Base-by-base conservation (phyloP, 2,329 filamentous ascomycete species). In the Trichoderma cornu-damae region DNA sequence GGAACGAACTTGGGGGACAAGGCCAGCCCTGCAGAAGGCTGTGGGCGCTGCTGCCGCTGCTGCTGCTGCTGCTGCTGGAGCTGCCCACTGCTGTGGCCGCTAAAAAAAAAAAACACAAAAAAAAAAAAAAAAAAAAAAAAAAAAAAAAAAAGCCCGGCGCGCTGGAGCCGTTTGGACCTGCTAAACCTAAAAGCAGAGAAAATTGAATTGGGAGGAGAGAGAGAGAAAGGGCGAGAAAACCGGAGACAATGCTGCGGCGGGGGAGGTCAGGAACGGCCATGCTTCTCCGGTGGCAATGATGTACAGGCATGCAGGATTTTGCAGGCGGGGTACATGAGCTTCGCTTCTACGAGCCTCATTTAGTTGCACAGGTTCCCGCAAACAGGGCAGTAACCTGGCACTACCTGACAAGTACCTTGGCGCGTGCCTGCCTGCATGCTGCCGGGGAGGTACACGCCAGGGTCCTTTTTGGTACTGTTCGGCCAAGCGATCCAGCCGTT, bases 1-100 rank as follows among this genome's bases (percentile, higher is more conserved):
- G 63, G 56, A 59, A n/a, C n/a, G n/a, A 60, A 62, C 57, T 54
- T 61, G 59, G 58, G 30, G 44, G 49, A 48, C 32, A 38, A 58
- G 26, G 24, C 20, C 18, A 40, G 32, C 47, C 30, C 16, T 34
- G n/a, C n/a, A n/a, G n/a, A n/a, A 14, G 24, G 24, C 48, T 9
- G 24, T 24, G 26, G 49, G 49, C 35, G 22, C 26, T 22, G 43
- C 11, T 28, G 40, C 37, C 34, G 37, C 44, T 49, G 32, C 24
- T n/a, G n/a, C n/a, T n/a, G n/a, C n/a, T n/a, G n/a, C 9, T 24
- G 30, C 34, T 43, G 37, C 24, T 20, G 37, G 22, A 42, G 37
- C 46, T 58, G 48, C 38, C n/a, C 52, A 55, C 52, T 55, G 42
- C 42, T 22, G 52, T 47, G 28, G 40, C 42, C 40, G 38, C 52